phyloP scores from a whole-genome alignment of 208 protist species.

The Willaertia magna region DNA sequence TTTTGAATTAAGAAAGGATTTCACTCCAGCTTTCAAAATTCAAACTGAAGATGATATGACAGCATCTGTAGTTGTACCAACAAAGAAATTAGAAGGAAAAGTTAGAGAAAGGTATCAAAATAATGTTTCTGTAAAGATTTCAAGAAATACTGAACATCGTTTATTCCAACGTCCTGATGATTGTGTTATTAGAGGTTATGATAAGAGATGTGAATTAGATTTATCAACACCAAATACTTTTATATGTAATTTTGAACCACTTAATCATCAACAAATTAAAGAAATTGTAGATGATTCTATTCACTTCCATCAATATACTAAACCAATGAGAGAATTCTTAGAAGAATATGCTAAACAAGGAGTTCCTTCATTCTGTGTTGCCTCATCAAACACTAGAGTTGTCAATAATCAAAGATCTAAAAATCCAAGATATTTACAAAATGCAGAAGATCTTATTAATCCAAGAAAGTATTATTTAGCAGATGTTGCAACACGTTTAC shows the following conservation, averaged over 20 bases:
- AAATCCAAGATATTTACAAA: neutral
- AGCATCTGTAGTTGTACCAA: constrained; percentile 25
- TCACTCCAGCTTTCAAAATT: constrained; percentile 28
- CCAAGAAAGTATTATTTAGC: neutral
- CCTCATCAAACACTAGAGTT: neutral
- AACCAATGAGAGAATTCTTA: constrained; percentile 18
- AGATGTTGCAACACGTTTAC: neutral
- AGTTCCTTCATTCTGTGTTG: neutral
- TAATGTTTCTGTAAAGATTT: constrained; percentile 20
- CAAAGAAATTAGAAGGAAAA: neutral
- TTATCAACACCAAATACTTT: constrained; percentile 21
- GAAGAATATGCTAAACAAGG: neutral
- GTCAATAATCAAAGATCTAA: neutral
- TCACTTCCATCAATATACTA: constrained; percentile 24
- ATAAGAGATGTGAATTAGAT: constrained; percentile 18
- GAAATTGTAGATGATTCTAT: constrained; percentile 2
- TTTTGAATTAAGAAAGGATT: constrained; percentile 32
- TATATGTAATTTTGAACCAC: constrained; percentile 36
- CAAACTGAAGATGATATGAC: constrained; percentile 38
- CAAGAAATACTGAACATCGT: constrained; percentile 31
- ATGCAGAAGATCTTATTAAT: neutral
- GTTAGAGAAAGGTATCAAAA: neutral
- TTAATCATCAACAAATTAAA: constrained; percentile 7
- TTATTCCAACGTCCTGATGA: constrained; percentile 43
- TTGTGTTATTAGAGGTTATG: constrained; percentile 24